Conservation (phyloP, 225 moss, liverwort and hornwort species). For the Pleurozium schreberi region DNA sequence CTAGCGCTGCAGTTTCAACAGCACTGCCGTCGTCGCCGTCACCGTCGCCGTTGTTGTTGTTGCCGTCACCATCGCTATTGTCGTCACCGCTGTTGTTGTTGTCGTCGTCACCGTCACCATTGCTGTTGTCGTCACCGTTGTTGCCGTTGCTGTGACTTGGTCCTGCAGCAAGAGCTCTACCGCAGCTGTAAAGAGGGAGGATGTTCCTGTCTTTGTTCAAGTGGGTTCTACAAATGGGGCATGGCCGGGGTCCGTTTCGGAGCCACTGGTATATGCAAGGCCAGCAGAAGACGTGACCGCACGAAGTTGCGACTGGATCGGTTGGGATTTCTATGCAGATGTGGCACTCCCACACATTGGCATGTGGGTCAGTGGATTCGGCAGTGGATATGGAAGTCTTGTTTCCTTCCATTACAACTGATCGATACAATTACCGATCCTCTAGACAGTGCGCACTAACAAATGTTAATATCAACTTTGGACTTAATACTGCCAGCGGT, state of each 20-base stretch:
- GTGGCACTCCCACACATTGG: not conserved
- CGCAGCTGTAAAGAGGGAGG: not conserved
- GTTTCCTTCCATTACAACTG: not conserved
- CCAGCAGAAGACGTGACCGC: not conserved
- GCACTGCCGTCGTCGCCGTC: not conserved
- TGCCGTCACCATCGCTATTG: not conserved
- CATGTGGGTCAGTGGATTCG: too few species aligned
- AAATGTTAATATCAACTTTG: too few species aligned
- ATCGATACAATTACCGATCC: not conserved
- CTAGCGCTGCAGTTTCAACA: not conserved
- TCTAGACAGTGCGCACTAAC: not conserved
- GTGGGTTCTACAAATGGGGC: not conserved
- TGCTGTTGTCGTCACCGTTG: too few species aligned
- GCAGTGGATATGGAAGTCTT: not conserved
- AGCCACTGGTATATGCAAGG: not conserved
- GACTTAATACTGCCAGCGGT: too few species aligned
- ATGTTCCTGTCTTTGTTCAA: not conserved
- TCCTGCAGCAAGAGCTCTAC: not conserved
- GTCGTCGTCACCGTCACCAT: not conserved
- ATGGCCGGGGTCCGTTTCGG: not conserved
- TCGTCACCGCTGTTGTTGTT: too few species aligned
- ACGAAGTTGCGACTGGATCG: not conserved
- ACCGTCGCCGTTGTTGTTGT: too few species aligned
- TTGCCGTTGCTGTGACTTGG: not conserved
- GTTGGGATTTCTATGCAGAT: not conserved